These are phyloP conservation scores for Trapa incisa DNA, from an alignment of 345 rosid genomes.

Conservation along the genomic window DNA sequence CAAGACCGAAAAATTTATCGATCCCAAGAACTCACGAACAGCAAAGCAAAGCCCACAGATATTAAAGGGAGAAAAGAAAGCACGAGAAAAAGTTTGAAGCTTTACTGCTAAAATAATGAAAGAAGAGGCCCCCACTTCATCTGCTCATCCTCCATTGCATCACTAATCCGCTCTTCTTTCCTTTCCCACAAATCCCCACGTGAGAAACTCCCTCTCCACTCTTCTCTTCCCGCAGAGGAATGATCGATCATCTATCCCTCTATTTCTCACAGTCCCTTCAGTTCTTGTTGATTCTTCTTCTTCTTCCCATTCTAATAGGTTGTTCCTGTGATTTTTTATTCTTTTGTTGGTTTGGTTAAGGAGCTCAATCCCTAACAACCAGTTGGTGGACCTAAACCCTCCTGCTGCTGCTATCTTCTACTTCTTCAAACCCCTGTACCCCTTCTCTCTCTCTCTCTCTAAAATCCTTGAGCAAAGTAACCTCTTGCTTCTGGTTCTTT, in stretches of 20 bases:
- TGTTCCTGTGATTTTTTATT: neutral
- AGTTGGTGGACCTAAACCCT: slow-evolving; percentile 48
- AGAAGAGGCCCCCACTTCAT: slow-evolving; percentile 7
- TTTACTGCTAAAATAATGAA: neutral
- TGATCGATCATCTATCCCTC: neutral
- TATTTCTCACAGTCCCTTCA: neutral
- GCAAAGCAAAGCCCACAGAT: slow-evolving; percentile 1
- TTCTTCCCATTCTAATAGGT: neutral
- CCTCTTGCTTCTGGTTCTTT: slow-evolving; percentile 4
- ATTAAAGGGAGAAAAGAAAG: neutral
- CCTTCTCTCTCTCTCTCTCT: slow-evolving; percentile 3
- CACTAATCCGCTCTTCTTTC: neutral
- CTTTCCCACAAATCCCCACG: slow-evolving; percentile 9
- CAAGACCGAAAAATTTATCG: slow-evolving; percentile 7
- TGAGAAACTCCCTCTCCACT: neutral
- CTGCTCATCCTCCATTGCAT: neutral
- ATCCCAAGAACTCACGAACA: slow-evolving; percentile 13
- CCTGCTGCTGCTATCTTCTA: neutral
- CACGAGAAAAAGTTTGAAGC: neutral
- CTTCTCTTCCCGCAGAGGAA: neutral
- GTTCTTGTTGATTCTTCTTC: slow-evolving; percentile 1
- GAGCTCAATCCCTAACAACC: slow-evolving; percentile 43
- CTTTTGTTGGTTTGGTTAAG: slow-evolving; percentile 22
- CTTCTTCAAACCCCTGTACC: neutral
- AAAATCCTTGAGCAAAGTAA: slow-evolving; percentile 3